Evolutionary conservation across 345 rosid genomes (phyloP).

Genomic region (Geranium brycei): DNA sequence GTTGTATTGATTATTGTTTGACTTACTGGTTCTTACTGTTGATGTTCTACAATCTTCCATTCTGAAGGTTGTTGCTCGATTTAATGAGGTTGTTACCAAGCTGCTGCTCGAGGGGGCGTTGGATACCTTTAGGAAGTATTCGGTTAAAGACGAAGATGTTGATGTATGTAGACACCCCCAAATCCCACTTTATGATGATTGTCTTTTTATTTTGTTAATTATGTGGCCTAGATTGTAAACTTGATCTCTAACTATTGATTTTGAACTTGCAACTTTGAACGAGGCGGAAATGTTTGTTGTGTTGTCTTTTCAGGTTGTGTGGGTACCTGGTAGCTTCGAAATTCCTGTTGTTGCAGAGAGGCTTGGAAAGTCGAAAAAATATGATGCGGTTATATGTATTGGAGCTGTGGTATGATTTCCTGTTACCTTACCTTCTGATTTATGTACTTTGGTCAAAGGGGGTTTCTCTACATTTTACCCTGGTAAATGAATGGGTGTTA

Average conservation of each 20-base stretch:
- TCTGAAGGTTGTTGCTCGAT: constrained; percentile 80
- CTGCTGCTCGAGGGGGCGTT: constrained; percentile 76
- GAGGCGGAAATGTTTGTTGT: neutral
- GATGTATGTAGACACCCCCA: constrained; percentile 28
- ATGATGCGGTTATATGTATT: constrained; percentile 64
- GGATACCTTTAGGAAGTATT: constrained; percentile 67
- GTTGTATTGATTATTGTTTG: neutral
- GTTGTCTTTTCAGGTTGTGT: constrained; percentile 47
- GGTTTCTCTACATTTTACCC: neutral
- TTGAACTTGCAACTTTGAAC: neutral
- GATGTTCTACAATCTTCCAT: neutral
- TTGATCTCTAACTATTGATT: neutral
- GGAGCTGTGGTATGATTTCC: constrained; percentile 85
- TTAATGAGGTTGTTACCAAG: constrained; percentile 83
- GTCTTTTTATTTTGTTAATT: neutral
- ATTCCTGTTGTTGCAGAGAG: constrained; percentile 56
- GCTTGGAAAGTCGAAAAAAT: constrained; percentile 68
- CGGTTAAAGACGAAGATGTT: constrained; percentile 70
- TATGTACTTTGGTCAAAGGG: constrained; percentile 1
- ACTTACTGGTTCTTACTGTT: neutral
- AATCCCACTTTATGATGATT: neutral
- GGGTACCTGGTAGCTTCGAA: constrained; percentile 98
- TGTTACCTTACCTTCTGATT: neutral
- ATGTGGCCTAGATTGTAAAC: neutral
- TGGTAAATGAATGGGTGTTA: neutral